Conservation (phyloP, 2,329 filamentous ascomycete genomes). For the Aspergillus felis region DNA sequence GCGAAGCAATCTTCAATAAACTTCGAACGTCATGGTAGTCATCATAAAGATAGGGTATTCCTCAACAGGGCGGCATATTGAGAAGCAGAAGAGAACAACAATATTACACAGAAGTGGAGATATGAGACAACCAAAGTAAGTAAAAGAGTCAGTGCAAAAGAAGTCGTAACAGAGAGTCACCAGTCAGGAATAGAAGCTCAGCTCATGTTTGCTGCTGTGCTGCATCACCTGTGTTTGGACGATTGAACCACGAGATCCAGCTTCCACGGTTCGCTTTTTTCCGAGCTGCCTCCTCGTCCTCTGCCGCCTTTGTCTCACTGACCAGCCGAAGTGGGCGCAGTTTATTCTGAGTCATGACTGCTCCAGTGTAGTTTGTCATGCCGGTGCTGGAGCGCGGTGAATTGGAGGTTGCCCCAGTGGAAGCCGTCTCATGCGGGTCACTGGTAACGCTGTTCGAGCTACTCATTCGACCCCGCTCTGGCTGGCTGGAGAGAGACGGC, state of each 20-base stretch:
- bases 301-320: slow-evolving; percentile 38
- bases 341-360: slow-evolving; percentile 64
- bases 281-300: slow-evolving; percentile 42
- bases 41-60: not conserved
- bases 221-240: slow-evolving; percentile 27
- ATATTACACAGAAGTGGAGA: not conserved
- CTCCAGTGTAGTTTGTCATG: slow-evolving; percentile 64
- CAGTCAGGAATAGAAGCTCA: slow-evolving; percentile 3
- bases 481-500: slow-evolving; percentile 49
- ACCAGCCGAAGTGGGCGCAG: slow-evolving; percentile 82
- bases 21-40: not conserved
- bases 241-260: slow-evolving; percentile 47
- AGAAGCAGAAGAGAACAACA: not conserved
- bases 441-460: slow-evolving; percentile 61
- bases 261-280: slow-evolving; percentile 45
- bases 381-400: slow-evolving; percentile 63
- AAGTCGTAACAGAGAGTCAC: not conserved
- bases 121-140: not conserved
- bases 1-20: not conserved
- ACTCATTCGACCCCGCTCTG: slow-evolving; percentile 51
- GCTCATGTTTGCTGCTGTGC: slow-evolving; percentile 8
- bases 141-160: slow-evolving; percentile 10
- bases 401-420: slow-evolving; percentile 46
- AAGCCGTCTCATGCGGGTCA: slow-evolving; percentile 44
- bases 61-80: not conserved